phyloP scores from a whole-genome alignment of 2,329 filamentous ascomycete genomes.

The Microdochium paspali region DNA sequence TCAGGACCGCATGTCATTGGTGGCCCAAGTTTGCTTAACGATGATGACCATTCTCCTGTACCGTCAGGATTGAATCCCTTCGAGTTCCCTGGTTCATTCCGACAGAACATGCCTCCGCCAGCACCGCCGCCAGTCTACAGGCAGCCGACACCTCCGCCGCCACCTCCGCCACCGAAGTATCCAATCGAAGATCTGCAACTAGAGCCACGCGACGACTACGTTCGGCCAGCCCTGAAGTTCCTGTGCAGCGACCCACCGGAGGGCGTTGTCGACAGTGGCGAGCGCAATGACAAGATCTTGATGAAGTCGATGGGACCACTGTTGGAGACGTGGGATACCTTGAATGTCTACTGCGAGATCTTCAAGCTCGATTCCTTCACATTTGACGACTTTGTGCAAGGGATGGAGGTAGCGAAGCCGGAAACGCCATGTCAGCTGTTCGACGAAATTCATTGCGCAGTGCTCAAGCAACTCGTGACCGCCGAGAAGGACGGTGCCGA shows the following conservation, averaged over 20 bases:
- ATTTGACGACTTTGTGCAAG: slow-evolving; percentile 90
- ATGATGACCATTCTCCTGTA: slow-evolving; percentile 26
- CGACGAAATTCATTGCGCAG: slow-evolving; percentile 82
- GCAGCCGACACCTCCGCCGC: slow-evolving; percentile 46
- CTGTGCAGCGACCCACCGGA: slow-evolving; percentile 57
- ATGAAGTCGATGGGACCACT: slow-evolving; percentile 82
- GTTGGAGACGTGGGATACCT: slow-evolving; percentile 88
- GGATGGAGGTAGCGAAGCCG: slow-evolving; percentile 67
- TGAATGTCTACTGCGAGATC: slow-evolving; percentile 96
- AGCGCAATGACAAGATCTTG: slow-evolving; percentile 50
- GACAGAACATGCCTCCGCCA: slow-evolving; percentile 33
- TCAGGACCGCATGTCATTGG: slow-evolving; percentile 25
- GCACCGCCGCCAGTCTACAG: slow-evolving; percentile 30
- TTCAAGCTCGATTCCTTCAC: slow-evolving; percentile 95
- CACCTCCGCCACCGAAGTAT: slow-evolving; percentile 77
- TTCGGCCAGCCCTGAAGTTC: slow-evolving; percentile 70
- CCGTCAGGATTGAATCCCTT: slow-evolving; percentile 33
- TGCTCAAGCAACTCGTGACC: slow-evolving; percentile 78
- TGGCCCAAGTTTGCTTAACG: slow-evolving; percentile 24
- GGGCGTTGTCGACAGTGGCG: slow-evolving; percentile 32
- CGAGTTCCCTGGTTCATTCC: slow-evolving; percentile 33
- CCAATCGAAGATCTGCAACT: slow-evolving; percentile 91
- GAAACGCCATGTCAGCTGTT: slow-evolving; percentile 75
- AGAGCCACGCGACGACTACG: slow-evolving; percentile 52
- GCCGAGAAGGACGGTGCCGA: slow-evolving; percentile 67